A percentile compares a stretch with the other conserved stretches of the same genome.
These are phyloP conservation scores for Leccinum variabile DNA, from an alignment of 1,284 basidiomycete genomes.

Conservation along the genomic window DNA sequence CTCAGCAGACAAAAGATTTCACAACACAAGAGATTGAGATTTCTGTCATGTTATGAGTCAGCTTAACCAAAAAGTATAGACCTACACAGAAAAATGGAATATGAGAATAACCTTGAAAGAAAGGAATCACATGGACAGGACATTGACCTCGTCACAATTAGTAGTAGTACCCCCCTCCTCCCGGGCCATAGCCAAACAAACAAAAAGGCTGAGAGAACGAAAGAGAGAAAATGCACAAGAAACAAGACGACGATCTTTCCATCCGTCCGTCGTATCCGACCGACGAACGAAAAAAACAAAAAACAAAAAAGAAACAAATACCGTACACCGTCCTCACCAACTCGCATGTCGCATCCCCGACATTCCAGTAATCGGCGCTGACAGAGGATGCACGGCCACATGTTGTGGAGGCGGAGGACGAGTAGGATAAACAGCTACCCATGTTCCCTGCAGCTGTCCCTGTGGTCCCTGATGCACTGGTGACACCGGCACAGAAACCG, in stretches of 20 bases:
- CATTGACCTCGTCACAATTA: slow-evolving; percentile 5
- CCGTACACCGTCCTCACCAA: slow-evolving; percentile 18
- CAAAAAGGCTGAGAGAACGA: background rate
- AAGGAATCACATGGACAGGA: slow-evolving; percentile 11
- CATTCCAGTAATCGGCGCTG: slow-evolving; percentile 22
- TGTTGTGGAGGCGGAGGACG: slow-evolving; percentile 13
- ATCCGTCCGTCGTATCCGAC: background rate
- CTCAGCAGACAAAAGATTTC: no score
- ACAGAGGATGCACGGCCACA: slow-evolving; percentile 23
- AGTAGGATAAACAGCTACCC: slow-evolving; percentile 26
- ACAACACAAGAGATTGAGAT: background rate
- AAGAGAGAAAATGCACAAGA: background rate
- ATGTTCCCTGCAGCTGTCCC: slow-evolving; percentile 15
- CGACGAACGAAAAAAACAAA: background rate
- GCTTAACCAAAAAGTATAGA: background rate
- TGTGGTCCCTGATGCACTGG: slow-evolving; percentile 19
- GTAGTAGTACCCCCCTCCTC: slow-evolving; percentile 23
- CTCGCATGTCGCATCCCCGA: slow-evolving; percentile 31
- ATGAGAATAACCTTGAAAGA: background rate
- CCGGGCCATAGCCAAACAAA: slow-evolving; percentile 14
- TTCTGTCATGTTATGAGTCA: background rate
- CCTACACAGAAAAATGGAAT: background rate
- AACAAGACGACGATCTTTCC: background rate
- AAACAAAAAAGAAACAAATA: background rate
- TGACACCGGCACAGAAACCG: background rate